A percentile compares a stretch with the other conserved stretches of the same genome.
These are phyloP conservation scores for Patellaria atrata DNA, from an alignment of 495 filamentous ascomycete species.

Conservation along the genomic window DNA sequence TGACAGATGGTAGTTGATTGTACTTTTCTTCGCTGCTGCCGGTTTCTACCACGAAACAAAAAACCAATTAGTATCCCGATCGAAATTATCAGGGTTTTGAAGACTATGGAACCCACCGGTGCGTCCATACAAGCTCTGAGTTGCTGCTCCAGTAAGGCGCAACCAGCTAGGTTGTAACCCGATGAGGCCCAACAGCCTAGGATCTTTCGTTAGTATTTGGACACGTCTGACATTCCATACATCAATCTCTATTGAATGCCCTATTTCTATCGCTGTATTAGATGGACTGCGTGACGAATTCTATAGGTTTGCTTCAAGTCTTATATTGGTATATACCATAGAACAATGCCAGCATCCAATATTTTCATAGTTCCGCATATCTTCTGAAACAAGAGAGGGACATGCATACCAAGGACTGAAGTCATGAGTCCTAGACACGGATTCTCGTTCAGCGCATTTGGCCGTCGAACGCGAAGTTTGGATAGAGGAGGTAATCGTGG, in stretches of 20 bases:
- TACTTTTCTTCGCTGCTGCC: conserved; percentile 54
- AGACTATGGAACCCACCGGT: conserved; percentile 36
- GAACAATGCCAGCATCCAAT: no score
- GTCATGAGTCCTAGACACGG: conserved; percentile 77
- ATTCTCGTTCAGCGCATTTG: conserved; percentile 60
- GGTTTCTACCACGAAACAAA: conserved; percentile 36
- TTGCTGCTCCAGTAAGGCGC: conserved; percentile 63
- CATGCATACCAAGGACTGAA: conserved; percentile 64
- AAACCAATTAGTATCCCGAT: background rate
- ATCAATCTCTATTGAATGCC: no score
- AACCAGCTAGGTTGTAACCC: conserved; percentile 59
- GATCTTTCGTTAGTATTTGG: no score
- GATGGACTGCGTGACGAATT: no score
- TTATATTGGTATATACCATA: no score
- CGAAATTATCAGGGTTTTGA: background rate
- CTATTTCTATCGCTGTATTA: no score
- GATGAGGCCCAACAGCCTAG: conserved; percentile 90
- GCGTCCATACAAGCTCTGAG: conserved; percentile 89
- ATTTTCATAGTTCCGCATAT: no score
- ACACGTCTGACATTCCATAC: no score
- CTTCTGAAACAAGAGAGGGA: background rate
- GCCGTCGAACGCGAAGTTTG: conserved; percentile 67
- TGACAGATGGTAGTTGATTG: conserved; percentile 87
- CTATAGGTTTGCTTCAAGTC: no score
- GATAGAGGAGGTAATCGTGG: conserved; percentile 80